Conservation (phyloP, 768 basidiomycete genomes). For the Podaxis rugospora region DNA sequence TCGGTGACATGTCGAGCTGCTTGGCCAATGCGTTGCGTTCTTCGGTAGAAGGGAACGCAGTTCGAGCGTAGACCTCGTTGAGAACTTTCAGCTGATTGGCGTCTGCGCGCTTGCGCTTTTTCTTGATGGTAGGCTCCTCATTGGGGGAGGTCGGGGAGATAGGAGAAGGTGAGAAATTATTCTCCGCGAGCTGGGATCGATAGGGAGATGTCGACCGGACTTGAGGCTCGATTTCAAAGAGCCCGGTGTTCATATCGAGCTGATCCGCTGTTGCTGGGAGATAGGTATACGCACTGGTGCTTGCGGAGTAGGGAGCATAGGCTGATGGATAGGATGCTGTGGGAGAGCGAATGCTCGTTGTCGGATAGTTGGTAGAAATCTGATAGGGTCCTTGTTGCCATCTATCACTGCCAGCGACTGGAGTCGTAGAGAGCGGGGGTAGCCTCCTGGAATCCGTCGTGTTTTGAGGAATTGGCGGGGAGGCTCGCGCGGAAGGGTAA, state of each 20-base stretch:
- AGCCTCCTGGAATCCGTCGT: conserved; percentile 53
- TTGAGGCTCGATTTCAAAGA: conserved; percentile 31
- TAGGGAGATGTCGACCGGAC: conserved; percentile 36
- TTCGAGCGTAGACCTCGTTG: conserved; percentile 76
- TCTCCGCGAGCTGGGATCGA: conserved; percentile 34
- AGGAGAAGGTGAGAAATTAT: conserved; percentile 53
- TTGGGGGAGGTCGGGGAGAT: conserved; percentile 38
- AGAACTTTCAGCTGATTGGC: conserved; percentile 75
- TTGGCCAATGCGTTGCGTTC: conserved; percentile 77
- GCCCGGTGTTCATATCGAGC: conserved; percentile 23
- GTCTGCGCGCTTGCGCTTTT: conserved; percentile 84
- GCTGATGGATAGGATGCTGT: conserved; percentile 56
- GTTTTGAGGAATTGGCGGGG: conserved; percentile 43
- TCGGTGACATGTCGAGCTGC: conserved; percentile 74
- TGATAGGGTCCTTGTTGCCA: conserved; percentile 28
- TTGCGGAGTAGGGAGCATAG: conserved; percentile 45
- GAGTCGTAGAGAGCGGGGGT: conserved; percentile 47
- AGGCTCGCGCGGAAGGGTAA: conserved; percentile 41
- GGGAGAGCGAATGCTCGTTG: conserved; percentile 55
- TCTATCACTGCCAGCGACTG: conserved; percentile 44
- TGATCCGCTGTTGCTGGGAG: conserved; percentile 31
- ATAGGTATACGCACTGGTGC: conserved; percentile 38
- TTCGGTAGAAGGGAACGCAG: conserved; percentile 85
- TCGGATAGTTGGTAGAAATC: conserved; percentile 27
- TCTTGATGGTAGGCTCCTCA: conserved; percentile 75